phyloP scores from a whole-genome alignment of 1,284 basidiomycete genomes.

The Leucoagaricus sp. region DNA sequence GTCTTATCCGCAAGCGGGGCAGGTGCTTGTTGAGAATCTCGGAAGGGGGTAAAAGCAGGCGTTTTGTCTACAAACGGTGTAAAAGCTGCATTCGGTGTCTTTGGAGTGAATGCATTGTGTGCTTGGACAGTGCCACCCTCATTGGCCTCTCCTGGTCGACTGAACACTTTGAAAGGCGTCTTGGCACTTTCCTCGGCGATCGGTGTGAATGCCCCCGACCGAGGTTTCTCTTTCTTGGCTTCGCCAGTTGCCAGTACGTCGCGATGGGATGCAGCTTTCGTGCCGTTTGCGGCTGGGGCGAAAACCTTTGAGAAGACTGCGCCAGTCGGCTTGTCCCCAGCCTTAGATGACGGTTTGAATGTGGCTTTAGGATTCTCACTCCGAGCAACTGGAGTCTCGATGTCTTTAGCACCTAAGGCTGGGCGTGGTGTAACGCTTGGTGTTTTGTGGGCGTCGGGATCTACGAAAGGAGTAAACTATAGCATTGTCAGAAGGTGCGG shows the following conservation, averaged over 20 bases:
- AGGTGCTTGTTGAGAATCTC: conserved; percentile 34
- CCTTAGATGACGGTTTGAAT: conserved; percentile 22
- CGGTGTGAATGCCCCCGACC: conserved; percentile 44
- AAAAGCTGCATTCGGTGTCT: conserved; percentile 41
- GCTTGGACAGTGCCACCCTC: conserved; percentile 7
- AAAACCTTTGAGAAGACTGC: conserved; percentile 62
- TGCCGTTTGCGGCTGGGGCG: conserved; percentile 51
- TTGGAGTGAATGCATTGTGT: conserved; percentile 46
- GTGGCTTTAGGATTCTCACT: conserved; percentile 27
- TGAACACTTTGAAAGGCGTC: conserved; percentile 73
- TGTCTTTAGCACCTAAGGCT: conserved; percentile 36
- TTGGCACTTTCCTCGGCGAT: conserved; percentile 51
- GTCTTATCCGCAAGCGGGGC: conserved; percentile 29
- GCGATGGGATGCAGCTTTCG: conserved; percentile 38
- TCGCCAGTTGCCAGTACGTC: conserved; percentile 48
- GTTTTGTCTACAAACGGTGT: conserved; percentile 46
- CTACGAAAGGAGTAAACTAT: conserved; percentile 52
- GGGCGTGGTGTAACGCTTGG: conserved; percentile 36
- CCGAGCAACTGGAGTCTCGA: conserved; percentile 25
- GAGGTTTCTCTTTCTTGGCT: conserved; percentile 29
- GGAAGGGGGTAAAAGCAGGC: conserved; percentile 42
- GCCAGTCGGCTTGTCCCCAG: conserved; percentile 30
- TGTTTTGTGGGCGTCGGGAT: conserved; percentile 38
- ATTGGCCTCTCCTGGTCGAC: conserved; percentile 49
- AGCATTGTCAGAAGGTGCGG: neutral